Conservation (phyloP, 805 yeast genomes). For the Candida mattraensis region DNA sequence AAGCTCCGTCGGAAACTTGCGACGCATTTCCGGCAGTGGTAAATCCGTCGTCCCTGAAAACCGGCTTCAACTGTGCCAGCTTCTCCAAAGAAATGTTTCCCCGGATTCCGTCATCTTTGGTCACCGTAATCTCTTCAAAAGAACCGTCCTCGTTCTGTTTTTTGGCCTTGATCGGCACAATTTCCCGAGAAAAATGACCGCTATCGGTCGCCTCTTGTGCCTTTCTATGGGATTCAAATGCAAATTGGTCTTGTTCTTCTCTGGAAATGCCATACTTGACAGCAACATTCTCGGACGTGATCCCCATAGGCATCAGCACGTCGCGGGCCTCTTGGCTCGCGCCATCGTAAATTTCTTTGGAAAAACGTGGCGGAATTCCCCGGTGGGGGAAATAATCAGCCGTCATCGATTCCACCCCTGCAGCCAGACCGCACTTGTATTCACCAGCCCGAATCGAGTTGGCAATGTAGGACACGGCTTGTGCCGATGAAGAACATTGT, state of each 20-base stretch:
- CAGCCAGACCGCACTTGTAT: slow-evolving; percentile 36
- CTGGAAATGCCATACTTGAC: slow-evolving; percentile 27
- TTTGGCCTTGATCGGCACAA: slow-evolving; percentile 23
- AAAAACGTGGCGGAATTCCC: slow-evolving; percentile 37
- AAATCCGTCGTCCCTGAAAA: slow-evolving; percentile 30
- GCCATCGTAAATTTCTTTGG: slow-evolving; percentile 22
- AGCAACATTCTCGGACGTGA: slow-evolving; percentile 33
- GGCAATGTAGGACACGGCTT: slow-evolving; percentile 37
- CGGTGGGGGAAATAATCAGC: slow-evolving; percentile 40
- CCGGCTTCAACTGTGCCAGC: slow-evolving; percentile 29
- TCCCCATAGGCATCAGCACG: slow-evolving; percentile 36
- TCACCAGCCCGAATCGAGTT: slow-evolving; percentile 34
- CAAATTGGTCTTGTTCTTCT: slow-evolving; percentile 30
- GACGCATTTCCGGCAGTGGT: slow-evolving; percentile 41
- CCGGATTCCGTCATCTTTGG: slow-evolving; percentile 25
- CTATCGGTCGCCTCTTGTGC: slow-evolving; percentile 25
- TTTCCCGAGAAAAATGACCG: slow-evolving; percentile 29
- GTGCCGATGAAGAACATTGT: slow-evolving; percentile 42
- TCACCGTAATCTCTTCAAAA: slow-evolving; percentile 5
- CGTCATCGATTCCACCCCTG: slow-evolving; percentile 46
- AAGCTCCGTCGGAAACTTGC: slow-evolving; percentile 39
- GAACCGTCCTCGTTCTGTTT: background rate
- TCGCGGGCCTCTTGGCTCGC: slow-evolving; percentile 34
- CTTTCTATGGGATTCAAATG: slow-evolving; percentile 27
- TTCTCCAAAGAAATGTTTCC: slow-evolving; percentile 26